Evolutionary conservation across 169 alveolate genomes (phyloP), one percentile per base, ranked within the genome.

Genomic region (Fabrea salina): DNA sequence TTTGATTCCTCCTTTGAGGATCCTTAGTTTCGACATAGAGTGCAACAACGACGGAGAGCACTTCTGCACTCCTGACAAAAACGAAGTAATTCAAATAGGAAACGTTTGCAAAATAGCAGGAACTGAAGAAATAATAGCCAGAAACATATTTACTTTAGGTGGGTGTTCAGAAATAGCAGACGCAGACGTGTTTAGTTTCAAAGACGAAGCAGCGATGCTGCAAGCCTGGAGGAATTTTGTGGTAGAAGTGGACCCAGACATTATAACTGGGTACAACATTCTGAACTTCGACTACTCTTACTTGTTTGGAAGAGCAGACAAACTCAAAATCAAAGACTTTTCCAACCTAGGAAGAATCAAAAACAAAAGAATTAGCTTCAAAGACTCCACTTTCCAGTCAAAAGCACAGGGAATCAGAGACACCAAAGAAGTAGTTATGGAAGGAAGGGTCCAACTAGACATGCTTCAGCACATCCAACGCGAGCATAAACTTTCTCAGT

Each of bases 391-490:
- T 44, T 89, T 92, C 25, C 87, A 95, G 4, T 91, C 97, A 25
- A 96, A 95, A 68, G 96, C 95, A 4, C 76, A 96, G 84, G 99
- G 99, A 27, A 88, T 94, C 33, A 96, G 96, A 74, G 99, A 97
- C 53, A 91, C 94, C 64, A 97, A 97, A 82, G 96, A 90, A 33
- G 90, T 96, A 27, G 93, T 87, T 83, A 84, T 92, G 16, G 99
- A 97, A 82, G 99, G 99, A 51, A 96, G 99, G 82, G 95, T 98
- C 68, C 89, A 94, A 59, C 94, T 98, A 83, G 99, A 99, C 89
- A 96, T 99, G 95, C 88, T 96, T 64, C 96, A 97, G 56, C 96
- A 96, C 37, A 96, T 99, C 78, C 96, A 96, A 40, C 93, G 99
- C 70, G 99, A 98, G 68, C 97, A 97, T 82, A 99, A 98, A 64